A percentile compares a stretch with the other conserved stretches of the same genome.
phyloP scores from a whole-genome alignment of 805 yeast species.

The Schwanniomyces occidentalis region DNA sequence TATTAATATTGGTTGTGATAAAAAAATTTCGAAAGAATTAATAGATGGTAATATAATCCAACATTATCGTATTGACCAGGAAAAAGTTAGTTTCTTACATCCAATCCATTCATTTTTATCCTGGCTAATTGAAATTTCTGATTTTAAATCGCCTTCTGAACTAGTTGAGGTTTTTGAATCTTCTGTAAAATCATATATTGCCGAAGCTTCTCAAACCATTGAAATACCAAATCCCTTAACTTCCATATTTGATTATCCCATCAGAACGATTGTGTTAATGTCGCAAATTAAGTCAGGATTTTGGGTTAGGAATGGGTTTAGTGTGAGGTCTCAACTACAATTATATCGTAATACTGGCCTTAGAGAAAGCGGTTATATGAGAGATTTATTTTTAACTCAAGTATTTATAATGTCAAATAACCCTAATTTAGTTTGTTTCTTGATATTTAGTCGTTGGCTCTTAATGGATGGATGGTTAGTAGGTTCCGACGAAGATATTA shows the following conservation, averaged over 20 bases:
- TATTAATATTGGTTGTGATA: constrained; percentile 16
- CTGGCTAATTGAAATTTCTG: constrained; percentile 63
- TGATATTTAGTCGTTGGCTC: constrained; percentile 71
- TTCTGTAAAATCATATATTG: constrained; percentile 9
- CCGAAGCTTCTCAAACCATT: constrained; percentile 6
- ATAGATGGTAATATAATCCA: constrained; percentile 22
- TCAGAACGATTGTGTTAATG: constrained; percentile 72
- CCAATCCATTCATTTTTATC: constrained; percentile 76
- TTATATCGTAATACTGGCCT: constrained; percentile 77
- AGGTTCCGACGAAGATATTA: background rate
- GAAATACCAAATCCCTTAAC: constrained; percentile 19
- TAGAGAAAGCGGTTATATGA: constrained; percentile 76
- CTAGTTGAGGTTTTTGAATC: constrained; percentile 20
- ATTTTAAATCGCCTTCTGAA: constrained; percentile 22
- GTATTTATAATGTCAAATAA: constrained; percentile 50
- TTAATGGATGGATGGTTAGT: constrained; percentile 39
- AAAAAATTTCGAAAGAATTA: constrained; percentile 20
- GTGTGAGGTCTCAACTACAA: constrained; percentile 74
- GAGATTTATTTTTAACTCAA: constrained; percentile 78
- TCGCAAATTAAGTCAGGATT: constrained; percentile 86
- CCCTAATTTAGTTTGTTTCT: constrained; percentile 56
- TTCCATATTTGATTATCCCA: constrained; percentile 65
- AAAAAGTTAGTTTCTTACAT: constrained; percentile 68
- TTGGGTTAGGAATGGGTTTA: constrained; percentile 93
- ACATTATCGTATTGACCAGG: constrained; percentile 30